Evolutionary conservation across 306 rosid genomes (phyloP), one percentile per base, ranked within the genome.

Genomic region (Sicyos baderoa): DNA sequence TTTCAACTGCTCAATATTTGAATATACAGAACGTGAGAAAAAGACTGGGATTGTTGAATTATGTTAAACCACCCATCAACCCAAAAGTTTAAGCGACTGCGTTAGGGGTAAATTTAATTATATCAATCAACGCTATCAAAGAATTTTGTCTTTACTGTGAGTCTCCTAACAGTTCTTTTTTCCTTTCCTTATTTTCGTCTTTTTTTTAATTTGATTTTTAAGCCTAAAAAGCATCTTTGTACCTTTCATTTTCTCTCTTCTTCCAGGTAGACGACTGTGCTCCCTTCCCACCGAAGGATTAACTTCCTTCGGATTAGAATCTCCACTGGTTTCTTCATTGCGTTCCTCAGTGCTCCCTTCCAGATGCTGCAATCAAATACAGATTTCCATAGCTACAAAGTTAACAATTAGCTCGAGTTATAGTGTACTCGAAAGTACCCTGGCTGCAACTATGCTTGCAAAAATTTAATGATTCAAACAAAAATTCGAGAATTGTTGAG

Each of bases 241-340:
- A 88, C 98, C 96, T 88, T 85, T 85, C 37, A 83, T 79, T 47
- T 82, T 88, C 54, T 86, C 89, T 75, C 81, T 84, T 72, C 73
- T 87, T 78, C 82, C 79, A 9, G 54, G 78, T 79, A 84, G 77
- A 47, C 79, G 78, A 77, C 66, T 66, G 65, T 63, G 86, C 70
- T 70, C 79, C 42, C 10, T 56, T 79, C 7, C 44, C 74, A 45
- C 76, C 10, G 68, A 60, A 59, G 69, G 74, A 72, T 73, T 81
- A 86, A 66, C 75, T 77, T 54, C 42, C 32, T 66, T 47, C 6
- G 81, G 77, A 76, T 82, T 74, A 53, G 75, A 86, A 86, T 86
- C 92, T 67, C 91, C 90, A 73, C 89, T 83, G 81, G 86, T 85
- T 54, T 80, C 82, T 47, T 81, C 90, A 19, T 77, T 81, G 25